phyloP scores from a whole-genome alignment of 768 basidiomycete genomes.

The Cubamyces sp. region DNA sequence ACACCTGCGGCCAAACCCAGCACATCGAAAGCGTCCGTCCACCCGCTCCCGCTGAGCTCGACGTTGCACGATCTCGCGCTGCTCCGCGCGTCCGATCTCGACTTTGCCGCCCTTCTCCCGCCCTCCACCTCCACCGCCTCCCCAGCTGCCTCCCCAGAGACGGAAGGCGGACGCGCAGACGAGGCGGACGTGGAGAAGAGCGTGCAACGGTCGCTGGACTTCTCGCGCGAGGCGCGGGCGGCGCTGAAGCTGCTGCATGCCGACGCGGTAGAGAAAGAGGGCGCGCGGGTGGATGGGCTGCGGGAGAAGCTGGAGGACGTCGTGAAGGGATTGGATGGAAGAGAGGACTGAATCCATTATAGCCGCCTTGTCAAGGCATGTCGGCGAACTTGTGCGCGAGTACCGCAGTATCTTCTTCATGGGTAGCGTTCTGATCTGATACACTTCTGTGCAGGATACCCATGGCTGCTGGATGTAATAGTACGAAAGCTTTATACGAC shows the following conservation, averaged over 20 bases:
- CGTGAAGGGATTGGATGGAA: slow-evolving; percentile 34
- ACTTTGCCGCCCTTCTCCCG: slow-evolving; percentile 40
- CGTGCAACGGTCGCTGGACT: slow-evolving; percentile 61
- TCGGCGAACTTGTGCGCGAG: too few species aligned
- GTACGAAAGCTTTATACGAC: too few species aligned
- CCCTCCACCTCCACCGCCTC: background rate
- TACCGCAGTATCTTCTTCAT: too few species aligned
- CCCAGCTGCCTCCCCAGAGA: background rate
- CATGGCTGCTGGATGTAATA: too few species aligned
- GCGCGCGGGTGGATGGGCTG: slow-evolving; percentile 56
- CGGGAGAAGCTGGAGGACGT: slow-evolving; percentile 60
- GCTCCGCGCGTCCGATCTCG: slow-evolving; percentile 60
- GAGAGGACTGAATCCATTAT: background rate
- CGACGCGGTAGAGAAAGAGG: slow-evolving; percentile 58
- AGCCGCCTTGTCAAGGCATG: too few species aligned
- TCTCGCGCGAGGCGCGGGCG: slow-evolving; percentile 57
- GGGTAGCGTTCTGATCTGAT: too few species aligned
- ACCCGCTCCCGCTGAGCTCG: slow-evolving; percentile 59
- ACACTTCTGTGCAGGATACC: too few species aligned
- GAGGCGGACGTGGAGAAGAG: slow-evolving; percentile 38
- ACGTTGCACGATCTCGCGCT: slow-evolving; percentile 75
- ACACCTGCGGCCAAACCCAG: slow-evolving; percentile 10
- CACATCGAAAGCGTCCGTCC: slow-evolving; percentile 32
- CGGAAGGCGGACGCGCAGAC: slow-evolving; percentile 8
- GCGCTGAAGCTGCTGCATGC: slow-evolving; percentile 57